phyloP scores from a whole-genome alignment of 1,284 basidiomycete species.

The Malassezia japonica region DNA sequence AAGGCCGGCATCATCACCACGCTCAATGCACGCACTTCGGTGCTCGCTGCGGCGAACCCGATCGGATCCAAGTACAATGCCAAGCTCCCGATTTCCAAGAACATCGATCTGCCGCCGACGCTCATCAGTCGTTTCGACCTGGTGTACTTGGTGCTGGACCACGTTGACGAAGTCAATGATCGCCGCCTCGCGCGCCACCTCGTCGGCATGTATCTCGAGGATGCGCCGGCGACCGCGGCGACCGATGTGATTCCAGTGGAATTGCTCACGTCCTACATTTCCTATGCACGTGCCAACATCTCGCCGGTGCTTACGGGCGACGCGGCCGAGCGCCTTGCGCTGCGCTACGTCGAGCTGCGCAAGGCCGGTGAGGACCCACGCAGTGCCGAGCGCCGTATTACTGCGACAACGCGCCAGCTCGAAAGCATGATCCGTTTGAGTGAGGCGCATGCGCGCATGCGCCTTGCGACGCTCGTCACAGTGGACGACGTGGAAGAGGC shows the following conservation, averaged over 20 bases:
- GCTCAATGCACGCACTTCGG: conserved; percentile 90
- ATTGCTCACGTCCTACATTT: conserved; percentile 85
- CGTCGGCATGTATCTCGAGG: conserved; percentile 86
- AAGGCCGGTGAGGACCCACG: conserved; percentile 69
- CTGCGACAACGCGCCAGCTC: conserved; percentile 91
- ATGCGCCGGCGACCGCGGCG: conserved; percentile 62
- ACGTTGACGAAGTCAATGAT: conserved; percentile 73
- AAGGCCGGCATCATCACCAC: conserved; percentile 99
- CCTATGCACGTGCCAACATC: conserved; percentile 79
- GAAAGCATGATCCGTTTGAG: conserved; percentile 96
- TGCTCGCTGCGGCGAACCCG: conserved; percentile 92
- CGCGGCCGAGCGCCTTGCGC: conserved; percentile 73
- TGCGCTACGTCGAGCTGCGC: conserved; percentile 84
- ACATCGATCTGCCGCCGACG: conserved; percentile 76
- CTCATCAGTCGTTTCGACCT: conserved; percentile 95
- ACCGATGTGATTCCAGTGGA: conserved; percentile 74
- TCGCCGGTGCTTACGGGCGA: conserved; percentile 79
- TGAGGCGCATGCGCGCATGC: conserved; percentile 92
- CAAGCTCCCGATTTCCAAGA: conserved; percentile 63
- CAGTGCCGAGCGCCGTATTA: conserved; percentile 81
- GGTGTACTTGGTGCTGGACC: conserved; percentile 92
- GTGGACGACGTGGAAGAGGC: conserved; percentile 82
- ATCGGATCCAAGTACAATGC: conserved; percentile 91
- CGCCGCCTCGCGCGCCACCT: conserved; percentile 84
- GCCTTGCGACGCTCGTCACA: conserved; percentile 74